Base-by-base conservation (phyloP, 202 grass and related monocot species). In the Panicum virgatum region DNA sequence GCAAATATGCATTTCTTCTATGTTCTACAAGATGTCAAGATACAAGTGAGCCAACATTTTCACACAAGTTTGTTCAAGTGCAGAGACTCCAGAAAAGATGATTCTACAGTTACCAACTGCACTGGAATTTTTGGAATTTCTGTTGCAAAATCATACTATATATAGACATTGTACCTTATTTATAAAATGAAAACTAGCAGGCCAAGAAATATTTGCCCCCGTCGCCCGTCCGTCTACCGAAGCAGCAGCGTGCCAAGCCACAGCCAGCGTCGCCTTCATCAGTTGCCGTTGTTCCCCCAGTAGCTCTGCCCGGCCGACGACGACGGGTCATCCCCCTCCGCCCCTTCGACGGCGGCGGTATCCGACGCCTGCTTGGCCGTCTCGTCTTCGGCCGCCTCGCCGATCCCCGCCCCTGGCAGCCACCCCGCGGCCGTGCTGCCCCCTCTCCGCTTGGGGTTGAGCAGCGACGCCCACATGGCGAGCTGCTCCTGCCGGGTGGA, bases 381-480 rank as follows among this genome's bases (percentile, higher is more conserved):
- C 72, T 82, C 85, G 1, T 54, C 80, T 27, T 53, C 56, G 15
- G 38, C 50, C 27, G 48, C 81, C 52, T 34, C 76, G 62, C 81
- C 76, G 7, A 12, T 36, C 15, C 47, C 81, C 32, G 61, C 29
- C 29, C 27, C 19, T 54, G 65, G 67, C 22, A 84, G 16, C 86
- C 75, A 73, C 19, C 25, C 65, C 12, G 48, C 3, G 54, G 59
- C 18, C 10, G 82, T n/a, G n/a, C n/a, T 20, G 37, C 20, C 46
- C 29, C 69, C 30, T 19, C 59, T 26, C 3, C 69, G 9, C 57
- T 73, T 30, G n/a, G 87, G 83, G 30, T 86, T 82, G 30, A 89
- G 82, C 83, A 89, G 87, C 72, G 82, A 85, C 13, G 87, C 87
- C 87, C 87, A 89, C 87, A 89, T 82, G 13, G 71, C 78, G 72